These are phyloP conservation scores for Trichoderma virens DNA, from an alignment of 495 filamentous ascomycete genomes.

Conservation along the genomic window DNA sequence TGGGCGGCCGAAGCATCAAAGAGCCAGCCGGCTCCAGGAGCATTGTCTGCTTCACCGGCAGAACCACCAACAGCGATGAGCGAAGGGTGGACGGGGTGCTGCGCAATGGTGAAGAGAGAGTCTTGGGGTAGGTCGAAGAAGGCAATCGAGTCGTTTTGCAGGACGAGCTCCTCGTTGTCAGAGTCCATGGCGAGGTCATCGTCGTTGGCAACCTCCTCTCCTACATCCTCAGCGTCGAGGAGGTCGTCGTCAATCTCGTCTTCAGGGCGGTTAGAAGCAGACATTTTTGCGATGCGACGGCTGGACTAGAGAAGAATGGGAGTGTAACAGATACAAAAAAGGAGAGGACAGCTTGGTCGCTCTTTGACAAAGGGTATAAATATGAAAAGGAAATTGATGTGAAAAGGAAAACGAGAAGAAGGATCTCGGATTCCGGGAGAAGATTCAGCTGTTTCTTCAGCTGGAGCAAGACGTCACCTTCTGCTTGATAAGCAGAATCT, in stretches of 20 bases:
- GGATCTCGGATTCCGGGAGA: not conserved
- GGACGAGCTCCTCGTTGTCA: conserved; percentile 60
- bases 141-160: conserved; percentile 85
- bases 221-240: conserved; percentile 58
- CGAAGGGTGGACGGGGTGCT: conserved; percentile 71
- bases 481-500: conserved; percentile 9
- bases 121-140: conserved; percentile 87
- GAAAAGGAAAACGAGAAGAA: not conserved
- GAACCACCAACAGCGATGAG: conserved; percentile 82
- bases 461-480: not conserved
- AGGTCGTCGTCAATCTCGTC: conserved; percentile 47
- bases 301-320: not conserved
- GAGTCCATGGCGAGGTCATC: conserved; percentile 45
- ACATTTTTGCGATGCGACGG: conserved; percentile 2
- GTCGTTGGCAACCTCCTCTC: conserved; percentile 60
- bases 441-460: not conserved
- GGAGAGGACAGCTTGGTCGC: not conserved
- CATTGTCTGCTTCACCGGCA: conserved; percentile 65
- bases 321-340: not conserved
- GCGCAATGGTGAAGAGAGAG: conserved; percentile 85
- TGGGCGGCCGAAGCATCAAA: conserved; percentile 60
- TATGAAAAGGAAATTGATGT: not conserved
- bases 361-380: not conserved
- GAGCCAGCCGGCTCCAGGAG: conserved; percentile 61
- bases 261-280: conserved; percentile 25